Percentiles rank a stretch among this genome's conserved stretches.
Evolutionary conservation across 2,329 filamentous ascomycete species (phyloP).

Genomic region (Diaporthe caulivora): DNA sequence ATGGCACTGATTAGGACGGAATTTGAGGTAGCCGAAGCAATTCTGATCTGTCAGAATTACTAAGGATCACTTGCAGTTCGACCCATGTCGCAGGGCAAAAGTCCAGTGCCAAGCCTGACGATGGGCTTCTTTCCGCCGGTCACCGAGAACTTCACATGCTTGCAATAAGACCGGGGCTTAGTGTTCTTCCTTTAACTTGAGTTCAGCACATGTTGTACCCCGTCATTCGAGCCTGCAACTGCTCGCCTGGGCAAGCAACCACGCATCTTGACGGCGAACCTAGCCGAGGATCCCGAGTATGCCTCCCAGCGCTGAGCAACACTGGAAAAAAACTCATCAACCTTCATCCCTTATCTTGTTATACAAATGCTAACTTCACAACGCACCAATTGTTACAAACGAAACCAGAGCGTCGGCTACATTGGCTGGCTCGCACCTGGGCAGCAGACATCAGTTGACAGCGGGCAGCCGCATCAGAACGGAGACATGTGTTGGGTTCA

Average conservation of each 20-base stretch:
- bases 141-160: conserved; percentile 15
- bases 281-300: neutral
- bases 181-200: neutral
- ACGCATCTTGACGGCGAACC: neutral
- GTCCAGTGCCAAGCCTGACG: neutral
- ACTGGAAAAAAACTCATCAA: neutral
- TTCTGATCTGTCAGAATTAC: conserved; percentile 28
- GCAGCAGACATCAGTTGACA: conserved; percentile 19
- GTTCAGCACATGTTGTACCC: neutral
- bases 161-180: neutral
- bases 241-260: neutral
- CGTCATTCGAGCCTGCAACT: neutral
- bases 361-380: neutral
- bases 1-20: neutral
- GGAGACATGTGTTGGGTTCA: neutral
- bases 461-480: neutral
- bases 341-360: neutral
- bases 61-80: conserved; percentile 8
- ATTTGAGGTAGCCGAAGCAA: neutral
- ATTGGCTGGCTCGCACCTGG: neutral
- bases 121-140: neutral
- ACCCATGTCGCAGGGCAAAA: neutral
- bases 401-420: conserved; percentile 6
- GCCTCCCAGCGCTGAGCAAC: neutral
- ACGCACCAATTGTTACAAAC: neutral